A percentile compares a stretch with the other conserved stretches of the same genome.
These are phyloP conservation scores for Penicillium taxi DNA, from an alignment of 495 filamentous ascomycete species.

Conservation along the genomic window DNA sequence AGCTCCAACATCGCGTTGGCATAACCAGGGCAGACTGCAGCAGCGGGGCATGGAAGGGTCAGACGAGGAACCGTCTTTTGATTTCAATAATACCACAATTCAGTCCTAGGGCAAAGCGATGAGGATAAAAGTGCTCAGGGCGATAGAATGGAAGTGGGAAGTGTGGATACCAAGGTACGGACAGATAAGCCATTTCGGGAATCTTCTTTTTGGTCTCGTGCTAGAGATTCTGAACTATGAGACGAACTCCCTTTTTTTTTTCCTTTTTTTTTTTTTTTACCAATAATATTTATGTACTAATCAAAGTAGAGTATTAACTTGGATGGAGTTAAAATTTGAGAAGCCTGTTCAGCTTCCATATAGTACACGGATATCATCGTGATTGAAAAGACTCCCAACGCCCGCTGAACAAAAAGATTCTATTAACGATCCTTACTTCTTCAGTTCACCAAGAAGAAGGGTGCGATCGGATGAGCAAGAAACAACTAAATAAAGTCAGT, in stretches of 20 bases:
- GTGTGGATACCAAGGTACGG: constrained; percentile 16
- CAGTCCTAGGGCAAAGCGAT: not conserved
- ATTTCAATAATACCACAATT: not conserved
- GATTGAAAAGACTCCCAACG: constrained; percentile 20
- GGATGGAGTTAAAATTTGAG: no score
- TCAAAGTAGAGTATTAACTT: no score
- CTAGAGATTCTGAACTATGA: constrained; percentile 12
- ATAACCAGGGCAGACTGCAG: constrained; percentile 29
- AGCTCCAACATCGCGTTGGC: constrained; percentile 39
- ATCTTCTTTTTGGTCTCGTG: constrained; percentile 8
- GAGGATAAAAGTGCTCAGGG: constrained; percentile 5
- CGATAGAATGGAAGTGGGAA: constrained; percentile 6
- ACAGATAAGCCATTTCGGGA: constrained; percentile 23
- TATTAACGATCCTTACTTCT: constrained; percentile 46
- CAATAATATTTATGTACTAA: no score
- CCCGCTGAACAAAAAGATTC: constrained; percentile 19
- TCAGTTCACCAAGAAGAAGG: constrained; percentile 70
- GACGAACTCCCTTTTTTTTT: not conserved
- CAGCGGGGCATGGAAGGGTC: constrained; percentile 23
- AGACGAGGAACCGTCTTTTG: constrained; percentile 2
- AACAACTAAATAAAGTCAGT: constrained; percentile 51
- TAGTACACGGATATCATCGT: no score
- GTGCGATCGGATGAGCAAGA: constrained; percentile 79
- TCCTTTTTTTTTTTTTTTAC: no score
- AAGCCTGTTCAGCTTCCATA: no score